A percentile compares a stretch with the other conserved stretches of the same genome.
Conservation (phyloP, 306 rosid species). For the Cicer pinnatifidum region DNA sequence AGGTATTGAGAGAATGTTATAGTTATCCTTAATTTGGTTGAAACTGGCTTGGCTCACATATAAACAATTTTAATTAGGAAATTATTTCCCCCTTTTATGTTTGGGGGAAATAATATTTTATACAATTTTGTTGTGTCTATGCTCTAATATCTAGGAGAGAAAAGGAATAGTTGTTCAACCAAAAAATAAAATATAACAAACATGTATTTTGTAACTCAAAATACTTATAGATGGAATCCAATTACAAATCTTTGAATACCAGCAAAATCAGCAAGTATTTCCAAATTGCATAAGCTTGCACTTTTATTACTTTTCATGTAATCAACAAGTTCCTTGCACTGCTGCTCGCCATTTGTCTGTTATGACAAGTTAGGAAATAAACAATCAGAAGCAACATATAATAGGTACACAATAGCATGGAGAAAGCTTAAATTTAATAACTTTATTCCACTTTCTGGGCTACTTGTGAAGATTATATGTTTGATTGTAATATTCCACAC, state of each 20-base stretch:
- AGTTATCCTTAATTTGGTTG: background rate
- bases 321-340: conserved; percentile 67
- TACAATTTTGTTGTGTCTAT: too few relatives aligned
- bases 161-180: background rate
- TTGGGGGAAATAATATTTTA: too few relatives aligned
- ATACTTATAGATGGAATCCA: conserved; percentile 59
- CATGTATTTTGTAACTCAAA: conserved; percentile 18
- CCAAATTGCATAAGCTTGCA: conserved; percentile 60
- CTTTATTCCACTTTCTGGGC: background rate
- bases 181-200: background rate
- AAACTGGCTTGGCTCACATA: background rate
- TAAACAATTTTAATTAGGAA: background rate
- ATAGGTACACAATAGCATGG: background rate
- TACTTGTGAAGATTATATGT: conserved; percentile 6
- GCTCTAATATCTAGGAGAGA: too few relatives aligned
- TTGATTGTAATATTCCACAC: conserved; percentile 2
- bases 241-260: conserved; percentile 75
- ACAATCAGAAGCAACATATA: conserved; percentile 37
- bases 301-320: conserved; percentile 60
- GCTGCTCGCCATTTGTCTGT: conserved; percentile 91
- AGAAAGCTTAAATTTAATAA: conserved; percentile 2
- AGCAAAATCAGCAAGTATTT: conserved; percentile 67
- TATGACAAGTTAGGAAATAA: conserved; percentile 36
- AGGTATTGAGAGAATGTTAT: background rate
- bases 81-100: too few relatives aligned